Base-by-base conservation (phyloP, 805 yeast genomes). In the Cyberlindnera misumaiensis region DNA sequence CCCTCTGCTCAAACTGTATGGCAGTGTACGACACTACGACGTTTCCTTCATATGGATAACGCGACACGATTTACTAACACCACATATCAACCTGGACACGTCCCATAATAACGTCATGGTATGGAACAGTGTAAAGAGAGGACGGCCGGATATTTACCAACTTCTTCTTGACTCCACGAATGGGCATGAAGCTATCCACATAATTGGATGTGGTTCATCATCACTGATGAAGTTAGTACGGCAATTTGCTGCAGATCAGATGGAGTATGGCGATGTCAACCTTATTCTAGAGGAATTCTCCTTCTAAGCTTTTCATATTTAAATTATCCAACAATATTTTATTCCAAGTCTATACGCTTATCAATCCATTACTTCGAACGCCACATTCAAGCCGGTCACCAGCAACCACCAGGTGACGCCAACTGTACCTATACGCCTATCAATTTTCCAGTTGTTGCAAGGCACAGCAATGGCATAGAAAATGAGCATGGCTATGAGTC, bases 181-280 rank as follows among this genome's bases (percentile, higher is more conserved):
- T 11, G 26, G 28, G 2, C 36, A 36, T 14, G 30, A 28, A 14
- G 29, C 18, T 15, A 17, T 51, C 2, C 44, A 48, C 22, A 32
- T 54, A 4, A 44, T 52, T n/a, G 54, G 48, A 6, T 54, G 59
- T 45, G 59, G 59, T 6, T 58, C 59, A 3, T 34, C 32, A 17
- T 17, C 20, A 2, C 30, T 54, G 34, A 47, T 54, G 44, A n/a
- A 28, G 2, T 36, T 33, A 6, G 39, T 45, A 53, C 64, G 51
- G 16, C 20, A 35, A 12, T 48, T 54, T 28, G 49, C 51, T 5
- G 39, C 38, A 4, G 35, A 36, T 12, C 27, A 16, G 11, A 12
- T 13, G n/a, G 38, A 36, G 30, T 12, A 18, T 18, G 7, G 35
- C 7, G 32, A 39, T 16, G 38, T 51, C 10, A 51, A 51, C 26